Percentiles rank a stretch among this genome's conserved stretches.
These are phyloP conservation scores for Dryas octopetala DNA, from an alignment of 306 rosid species.

Conservation along the genomic window DNA sequence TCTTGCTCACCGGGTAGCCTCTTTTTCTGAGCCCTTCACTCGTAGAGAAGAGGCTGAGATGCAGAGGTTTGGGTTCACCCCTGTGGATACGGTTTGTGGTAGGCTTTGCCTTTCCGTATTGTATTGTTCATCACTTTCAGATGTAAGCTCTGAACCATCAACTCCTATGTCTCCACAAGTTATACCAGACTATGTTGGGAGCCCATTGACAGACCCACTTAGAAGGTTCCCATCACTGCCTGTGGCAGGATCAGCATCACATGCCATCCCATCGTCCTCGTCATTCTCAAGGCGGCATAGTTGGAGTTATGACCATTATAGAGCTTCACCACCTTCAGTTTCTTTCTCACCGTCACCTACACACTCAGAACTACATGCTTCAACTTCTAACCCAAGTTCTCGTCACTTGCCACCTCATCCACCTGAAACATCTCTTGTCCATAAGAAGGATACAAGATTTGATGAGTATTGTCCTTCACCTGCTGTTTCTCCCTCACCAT, in stretches of 20 bases:
- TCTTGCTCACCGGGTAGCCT: slow-evolving; percentile 66
- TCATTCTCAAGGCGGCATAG: slow-evolving; percentile 61
- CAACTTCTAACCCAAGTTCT: slow-evolving; percentile 43
- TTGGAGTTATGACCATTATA: slow-evolving; percentile 60
- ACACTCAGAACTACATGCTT: slow-evolving; percentile 54
- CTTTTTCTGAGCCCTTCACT: slow-evolving; percentile 69
- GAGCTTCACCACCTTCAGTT: slow-evolving; percentile 56
- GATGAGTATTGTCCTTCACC: slow-evolving; percentile 67
- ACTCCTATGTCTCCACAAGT: slow-evolving; percentile 70
- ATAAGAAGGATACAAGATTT: slow-evolving; percentile 50
- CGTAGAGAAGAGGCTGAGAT: slow-evolving; percentile 65
- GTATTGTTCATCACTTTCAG: slow-evolving; percentile 53
- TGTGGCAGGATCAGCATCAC: slow-evolving; percentile 41
- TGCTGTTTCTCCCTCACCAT: slow-evolving; percentile 33
- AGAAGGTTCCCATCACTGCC: slow-evolving; percentile 64
- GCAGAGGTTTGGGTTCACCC: slow-evolving; percentile 72
- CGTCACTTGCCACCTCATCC: slow-evolving; percentile 68
- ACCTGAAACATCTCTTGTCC: slow-evolving; percentile 48
- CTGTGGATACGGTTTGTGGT: slow-evolving; percentile 77
- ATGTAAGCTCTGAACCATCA: slow-evolving; percentile 57
- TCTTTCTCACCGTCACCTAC: slow-evolving; percentile 69
- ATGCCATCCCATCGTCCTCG: slow-evolving; percentile 51
- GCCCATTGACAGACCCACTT: slow-evolving; percentile 70
- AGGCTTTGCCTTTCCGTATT: slow-evolving; percentile 68
- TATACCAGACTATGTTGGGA: slow-evolving; percentile 79